phyloP scores from a whole-genome alignment of 345 rosid species.

The Eutrema japonicum region DNA sequence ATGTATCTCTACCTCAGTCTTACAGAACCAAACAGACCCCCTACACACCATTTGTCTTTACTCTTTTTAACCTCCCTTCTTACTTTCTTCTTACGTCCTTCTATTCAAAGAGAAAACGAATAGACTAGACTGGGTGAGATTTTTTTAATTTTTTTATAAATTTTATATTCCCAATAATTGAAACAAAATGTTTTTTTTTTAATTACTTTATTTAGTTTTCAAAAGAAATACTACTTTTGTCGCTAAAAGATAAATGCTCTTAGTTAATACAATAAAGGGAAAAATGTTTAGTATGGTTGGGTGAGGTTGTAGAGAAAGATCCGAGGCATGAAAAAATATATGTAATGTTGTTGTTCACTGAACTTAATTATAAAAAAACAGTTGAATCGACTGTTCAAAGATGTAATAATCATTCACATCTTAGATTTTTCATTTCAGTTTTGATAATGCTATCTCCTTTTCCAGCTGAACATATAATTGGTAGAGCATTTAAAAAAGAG shows the following conservation, averaged over 20 bases:
- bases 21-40: conserved; percentile 27
- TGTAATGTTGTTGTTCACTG: not conserved
- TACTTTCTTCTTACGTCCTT: not conserved
- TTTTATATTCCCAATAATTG: not conserved
- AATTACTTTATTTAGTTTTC: not conserved
- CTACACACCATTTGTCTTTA: conserved; percentile 11
- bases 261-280: no score
- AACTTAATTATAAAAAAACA: no score
- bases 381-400: not conserved
- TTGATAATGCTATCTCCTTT: not conserved
- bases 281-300: no score
- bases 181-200: not conserved
- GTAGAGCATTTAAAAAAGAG: no score
- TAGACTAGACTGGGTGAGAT: not conserved
- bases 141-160: not conserved
- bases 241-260: no score
- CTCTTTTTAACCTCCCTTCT: conserved; percentile 22
- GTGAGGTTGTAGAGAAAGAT: not conserved
- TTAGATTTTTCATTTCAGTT: not conserved
- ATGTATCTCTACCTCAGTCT: conserved; percentile 12
- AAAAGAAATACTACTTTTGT: not conserved
- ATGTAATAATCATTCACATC: not conserved
- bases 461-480: not conserved
- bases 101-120: not conserved
- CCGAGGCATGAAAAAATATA: no score